A percentile compares a stretch with the other conserved stretches of the same genome.
These are phyloP conservation scores for Rosa multiflora DNA, from an alignment of 306 rosid genomes.

Conservation along the genomic window DNA sequence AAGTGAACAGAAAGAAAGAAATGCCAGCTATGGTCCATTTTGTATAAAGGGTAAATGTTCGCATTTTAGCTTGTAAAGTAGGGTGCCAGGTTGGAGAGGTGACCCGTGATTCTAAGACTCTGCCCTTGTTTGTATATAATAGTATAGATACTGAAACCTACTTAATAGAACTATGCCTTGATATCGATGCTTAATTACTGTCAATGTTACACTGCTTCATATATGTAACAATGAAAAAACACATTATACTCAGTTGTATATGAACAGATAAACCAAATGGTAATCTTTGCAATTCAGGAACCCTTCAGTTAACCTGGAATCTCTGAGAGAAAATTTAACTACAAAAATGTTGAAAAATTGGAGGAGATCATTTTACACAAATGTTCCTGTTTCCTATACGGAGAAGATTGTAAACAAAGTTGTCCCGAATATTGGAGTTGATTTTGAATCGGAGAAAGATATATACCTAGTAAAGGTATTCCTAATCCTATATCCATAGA, in stretches of 20 bases:
- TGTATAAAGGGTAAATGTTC: too few relatives aligned
- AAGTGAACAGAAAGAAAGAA: not conserved
- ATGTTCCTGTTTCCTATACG: constrained; percentile 31
- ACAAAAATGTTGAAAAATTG: constrained; percentile 19
- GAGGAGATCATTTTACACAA: constrained; percentile 38
- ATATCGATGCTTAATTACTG: not conserved
- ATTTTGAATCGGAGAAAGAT: constrained; percentile 43
- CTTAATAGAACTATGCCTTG: not conserved
- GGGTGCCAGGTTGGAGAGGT: not conserved
- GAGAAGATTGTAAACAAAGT: constrained; percentile 31
- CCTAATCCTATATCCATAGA: not conserved
- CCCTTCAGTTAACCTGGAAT: constrained; percentile 26
- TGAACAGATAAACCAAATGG: not conserved
- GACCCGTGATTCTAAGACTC: not conserved
- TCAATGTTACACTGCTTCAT: not conserved
- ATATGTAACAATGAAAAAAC: not conserved
- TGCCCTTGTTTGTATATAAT: not conserved
- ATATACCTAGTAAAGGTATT: constrained; percentile 43
- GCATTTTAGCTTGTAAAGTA: too few relatives aligned
- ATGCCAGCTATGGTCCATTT: too few relatives aligned
- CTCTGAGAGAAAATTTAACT: constrained; percentile 3
- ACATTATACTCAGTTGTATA: not conserved
- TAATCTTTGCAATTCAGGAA: constrained; percentile 22
- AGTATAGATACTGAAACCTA: too few relatives aligned
- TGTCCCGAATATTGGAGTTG: constrained; percentile 25